These are phyloP conservation scores for Trifolium repens DNA, from an alignment of 306 rosid genomes.

Conservation along the genomic window DNA sequence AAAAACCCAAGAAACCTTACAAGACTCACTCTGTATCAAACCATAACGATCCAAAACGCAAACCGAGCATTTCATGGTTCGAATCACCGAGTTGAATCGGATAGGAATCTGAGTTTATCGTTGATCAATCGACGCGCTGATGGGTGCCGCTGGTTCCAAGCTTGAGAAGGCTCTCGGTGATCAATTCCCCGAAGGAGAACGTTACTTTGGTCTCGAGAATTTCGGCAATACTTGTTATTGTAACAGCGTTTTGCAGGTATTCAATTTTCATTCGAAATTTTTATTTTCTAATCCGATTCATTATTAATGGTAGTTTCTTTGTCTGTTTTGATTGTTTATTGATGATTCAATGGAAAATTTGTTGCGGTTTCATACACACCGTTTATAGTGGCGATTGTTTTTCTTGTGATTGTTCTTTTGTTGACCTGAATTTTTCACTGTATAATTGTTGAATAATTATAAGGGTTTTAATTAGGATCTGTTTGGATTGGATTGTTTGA, in stretches of 20 bases:
- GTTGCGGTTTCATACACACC: neutral
- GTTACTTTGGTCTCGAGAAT: slow-evolving; percentile 96
- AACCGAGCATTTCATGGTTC: slow-evolving; percentile 36
- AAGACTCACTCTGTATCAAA: slow-evolving; percentile 33
- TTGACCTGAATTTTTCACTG: neutral
- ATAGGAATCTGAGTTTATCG: slow-evolving; percentile 59
- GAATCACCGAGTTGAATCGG: slow-evolving; percentile 51
- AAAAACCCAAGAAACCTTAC: slow-evolving; percentile 26
- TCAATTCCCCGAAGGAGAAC: slow-evolving; percentile 99
- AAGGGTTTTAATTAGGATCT: slow-evolving; percentile 4
- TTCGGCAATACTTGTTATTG: slow-evolving; percentile 99
- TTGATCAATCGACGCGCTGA: slow-evolving; percentile 51
- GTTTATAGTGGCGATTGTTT: neutral
- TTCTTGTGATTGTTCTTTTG: slow-evolving; percentile 10
- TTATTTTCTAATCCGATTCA: slow-evolving; percentile 18
- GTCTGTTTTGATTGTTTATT: slow-evolving; percentile 5
- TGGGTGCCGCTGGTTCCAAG: slow-evolving; percentile 99
- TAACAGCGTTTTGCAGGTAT: slow-evolving; percentile 97
- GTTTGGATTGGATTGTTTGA: slow-evolving; percentile 1
- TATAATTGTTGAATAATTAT: neutral
- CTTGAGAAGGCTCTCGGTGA: slow-evolving; percentile 99
- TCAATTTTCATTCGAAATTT: neutral
- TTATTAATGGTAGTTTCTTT: neutral
- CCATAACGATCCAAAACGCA: slow-evolving; percentile 48
- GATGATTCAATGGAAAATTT: neutral